phyloP scores from a whole-genome alignment of 148 eudicot genomes.

The Vaccinium darrowii region DNA sequence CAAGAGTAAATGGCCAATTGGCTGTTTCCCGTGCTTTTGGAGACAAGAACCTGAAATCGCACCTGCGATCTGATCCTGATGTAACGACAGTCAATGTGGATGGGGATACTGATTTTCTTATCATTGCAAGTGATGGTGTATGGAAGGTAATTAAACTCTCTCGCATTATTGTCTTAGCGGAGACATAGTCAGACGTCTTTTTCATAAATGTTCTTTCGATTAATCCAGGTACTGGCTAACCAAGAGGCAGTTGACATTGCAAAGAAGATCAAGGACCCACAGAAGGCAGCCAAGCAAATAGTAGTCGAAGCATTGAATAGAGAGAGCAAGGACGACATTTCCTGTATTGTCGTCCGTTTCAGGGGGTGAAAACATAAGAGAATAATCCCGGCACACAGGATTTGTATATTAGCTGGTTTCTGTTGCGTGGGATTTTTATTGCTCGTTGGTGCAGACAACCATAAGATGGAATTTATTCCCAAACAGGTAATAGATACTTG shows the following conservation, averaged over 20 bases:
- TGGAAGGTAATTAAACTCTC: conserved; percentile 52
- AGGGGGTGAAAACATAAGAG: conserved; percentile 16
- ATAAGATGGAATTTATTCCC: not conserved
- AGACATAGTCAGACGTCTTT: not conserved
- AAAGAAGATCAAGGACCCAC: conserved; percentile 55
- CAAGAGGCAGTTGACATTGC: conserved; percentile 69
- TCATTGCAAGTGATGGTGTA: conserved; percentile 71
- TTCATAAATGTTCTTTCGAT: not conserved
- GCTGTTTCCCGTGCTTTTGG: conserved; percentile 81
- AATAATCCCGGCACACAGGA: conserved; percentile 15
- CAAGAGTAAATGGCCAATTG: conserved; percentile 70
- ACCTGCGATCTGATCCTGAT: conserved; percentile 73
- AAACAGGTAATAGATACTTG: not conserved
- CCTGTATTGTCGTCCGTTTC: conserved; percentile 63
- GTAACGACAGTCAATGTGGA: conserved; percentile 37
- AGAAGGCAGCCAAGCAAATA: conserved; percentile 57
- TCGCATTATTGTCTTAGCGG: not conserved
- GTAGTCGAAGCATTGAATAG: conserved; percentile 49
- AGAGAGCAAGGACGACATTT: conserved; percentile 74
- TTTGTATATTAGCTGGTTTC: conserved; percentile 43
- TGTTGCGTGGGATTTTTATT: conserved; percentile 11
- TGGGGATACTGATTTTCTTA: conserved; percentile 53
- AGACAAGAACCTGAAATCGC: conserved; percentile 66
- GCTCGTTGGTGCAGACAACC: not conserved
- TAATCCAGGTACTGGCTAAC: conserved; percentile 57